phyloP scores from a whole-genome alignment of 164 flowering plant species.

The Warburgia ugandensis region DNA sequence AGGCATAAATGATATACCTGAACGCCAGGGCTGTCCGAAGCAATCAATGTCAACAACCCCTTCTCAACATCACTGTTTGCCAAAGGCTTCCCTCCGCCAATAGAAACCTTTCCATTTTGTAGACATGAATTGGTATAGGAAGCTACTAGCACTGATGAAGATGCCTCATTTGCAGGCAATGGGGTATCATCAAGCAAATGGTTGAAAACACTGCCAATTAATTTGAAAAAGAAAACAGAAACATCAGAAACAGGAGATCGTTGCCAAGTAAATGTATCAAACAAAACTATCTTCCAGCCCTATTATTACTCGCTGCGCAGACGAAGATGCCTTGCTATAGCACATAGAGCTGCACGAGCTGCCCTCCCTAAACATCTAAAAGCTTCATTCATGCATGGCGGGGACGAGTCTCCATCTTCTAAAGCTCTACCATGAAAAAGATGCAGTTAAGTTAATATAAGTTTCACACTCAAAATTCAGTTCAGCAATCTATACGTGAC shows the following conservation, averaged over 20 bases:
- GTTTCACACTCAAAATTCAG: not conserved
- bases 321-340: conserved; percentile 88
- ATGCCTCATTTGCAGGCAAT: conserved; percentile 64
- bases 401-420: conserved; percentile 83
- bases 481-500: no score
- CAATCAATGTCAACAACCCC: conserved; percentile 76
- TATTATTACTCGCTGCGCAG: conserved; percentile 72
- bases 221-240: conserved; percentile 6
- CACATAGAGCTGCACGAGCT: conserved; percentile 76
- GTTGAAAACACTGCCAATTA: conserved; percentile 60
- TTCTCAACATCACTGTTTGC: conserved; percentile 68
- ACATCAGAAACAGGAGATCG: conserved; percentile 1
- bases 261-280: not conserved
- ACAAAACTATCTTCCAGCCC: conserved; percentile 5
- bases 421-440: conserved; percentile 43
- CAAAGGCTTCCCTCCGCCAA: conserved; percentile 58
- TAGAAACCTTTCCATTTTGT: conserved; percentile 59
- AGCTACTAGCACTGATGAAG: conserved; percentile 85
- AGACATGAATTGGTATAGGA: conserved; percentile 40
- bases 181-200: conserved; percentile 90
- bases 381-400: conserved; percentile 80
- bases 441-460: not conserved
- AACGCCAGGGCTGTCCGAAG: conserved; percentile 70
- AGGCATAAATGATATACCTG: conserved; percentile 45
- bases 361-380: conserved; percentile 87